A percentile compares a stretch with the other conserved stretches of the same genome.
phyloP scores from a whole-genome alignment of 2,329 filamentous ascomycete species.

The Alternaria brassicae region DNA sequence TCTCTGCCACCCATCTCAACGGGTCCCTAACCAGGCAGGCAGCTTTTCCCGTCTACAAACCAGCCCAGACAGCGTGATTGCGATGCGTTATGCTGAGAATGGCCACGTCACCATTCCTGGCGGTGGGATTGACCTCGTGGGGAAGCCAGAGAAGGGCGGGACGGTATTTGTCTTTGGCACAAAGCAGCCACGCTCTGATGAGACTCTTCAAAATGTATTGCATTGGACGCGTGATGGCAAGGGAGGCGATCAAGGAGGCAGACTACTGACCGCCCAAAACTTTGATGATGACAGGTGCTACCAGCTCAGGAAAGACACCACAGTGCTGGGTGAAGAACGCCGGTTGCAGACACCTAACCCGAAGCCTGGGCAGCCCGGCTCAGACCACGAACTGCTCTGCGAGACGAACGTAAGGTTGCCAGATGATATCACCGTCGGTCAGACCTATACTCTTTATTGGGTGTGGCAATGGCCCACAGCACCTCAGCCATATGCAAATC shows the following conservation, averaged over 20 bases:
- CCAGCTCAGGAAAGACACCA: constrained; percentile 67
- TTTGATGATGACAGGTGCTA: constrained; percentile 89
- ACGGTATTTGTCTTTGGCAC: background rate
- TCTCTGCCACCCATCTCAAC: background rate
- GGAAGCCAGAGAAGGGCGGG: background rate
- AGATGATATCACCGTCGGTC: constrained; percentile 62
- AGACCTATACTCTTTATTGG: constrained; percentile 83
- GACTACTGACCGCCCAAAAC: constrained; percentile 58
- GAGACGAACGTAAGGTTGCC: constrained; percentile 83
- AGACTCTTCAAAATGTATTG: background rate
- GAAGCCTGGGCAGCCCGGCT: constrained; percentile 53
- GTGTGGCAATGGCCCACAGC: constrained; percentile 86
- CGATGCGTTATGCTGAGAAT: background rate
- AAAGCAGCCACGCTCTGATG: background rate
- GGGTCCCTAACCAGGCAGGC: background rate
- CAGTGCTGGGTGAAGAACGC: constrained; percentile 64
- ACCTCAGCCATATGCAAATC: constrained; percentile 41
- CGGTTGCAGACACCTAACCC: constrained; percentile 62
- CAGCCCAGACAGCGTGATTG: background rate
- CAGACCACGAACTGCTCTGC: constrained; percentile 59
- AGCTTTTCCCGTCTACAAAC: background rate
- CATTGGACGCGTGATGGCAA: background rate
- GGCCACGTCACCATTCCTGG: background rate
- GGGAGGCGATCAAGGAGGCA: background rate
- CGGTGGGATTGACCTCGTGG: background rate